These are phyloP conservation scores for Purshia tridentata DNA, from an alignment of 306 rosid species.

Conservation along the genomic window DNA sequence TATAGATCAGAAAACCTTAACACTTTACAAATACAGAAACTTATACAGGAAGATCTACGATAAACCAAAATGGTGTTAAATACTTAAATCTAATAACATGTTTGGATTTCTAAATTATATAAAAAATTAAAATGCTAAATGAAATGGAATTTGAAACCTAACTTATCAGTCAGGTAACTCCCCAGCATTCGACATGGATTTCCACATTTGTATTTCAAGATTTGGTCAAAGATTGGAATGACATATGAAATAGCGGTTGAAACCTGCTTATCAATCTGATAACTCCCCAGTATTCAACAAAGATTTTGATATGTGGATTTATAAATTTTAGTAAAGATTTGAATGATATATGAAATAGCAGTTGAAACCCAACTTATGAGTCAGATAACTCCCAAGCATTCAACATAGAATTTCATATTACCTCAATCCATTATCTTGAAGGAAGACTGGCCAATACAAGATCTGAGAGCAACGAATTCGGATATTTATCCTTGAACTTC, in stretches of 20 bases:
- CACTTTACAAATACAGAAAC: neutral
- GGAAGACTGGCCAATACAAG: conserved; percentile 88
- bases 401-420: conserved; percentile 27
- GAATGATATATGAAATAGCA: conserved; percentile 17
- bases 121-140: conserved; percentile 6
- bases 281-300: neutral
- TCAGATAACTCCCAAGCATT: conserved; percentile 5
- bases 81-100: neutral
- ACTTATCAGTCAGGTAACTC: conserved; percentile 17
- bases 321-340: neutral
- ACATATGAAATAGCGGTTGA: conserved; percentile 17
- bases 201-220: conserved; percentile 5
- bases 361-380: conserved; percentile 18
- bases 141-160: neutral
- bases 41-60: neutral
- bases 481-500: conserved; percentile 57
- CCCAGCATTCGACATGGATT: neutral
- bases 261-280: conserved; percentile 18
- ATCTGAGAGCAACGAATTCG: conserved; percentile 75
- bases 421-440: conserved; percentile 73
- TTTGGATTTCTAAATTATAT: conserved; percentile 11
- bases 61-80: neutral
- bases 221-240: conserved; percentile 16
- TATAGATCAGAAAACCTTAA: neutral
- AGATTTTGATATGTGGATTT: neutral